Evolutionary conservation across 1,284 basidiomycete species (phyloP), one percentile per base, ranked within the genome.

Genomic region (Schizophyllum amplum): DNA sequence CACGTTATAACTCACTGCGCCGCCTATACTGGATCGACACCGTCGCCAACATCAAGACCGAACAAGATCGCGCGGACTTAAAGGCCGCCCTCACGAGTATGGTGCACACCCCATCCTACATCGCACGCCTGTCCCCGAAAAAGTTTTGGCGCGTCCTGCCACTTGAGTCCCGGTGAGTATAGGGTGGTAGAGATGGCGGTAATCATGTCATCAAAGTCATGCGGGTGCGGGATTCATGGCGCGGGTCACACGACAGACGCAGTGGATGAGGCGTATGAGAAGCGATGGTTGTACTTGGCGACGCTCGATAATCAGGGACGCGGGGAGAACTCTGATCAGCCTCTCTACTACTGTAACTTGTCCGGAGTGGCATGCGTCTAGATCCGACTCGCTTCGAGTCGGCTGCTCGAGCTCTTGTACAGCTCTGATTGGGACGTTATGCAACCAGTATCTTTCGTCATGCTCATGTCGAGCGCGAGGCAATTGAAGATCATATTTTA

Each of bases 161-260:
- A 57, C 48, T 25, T 60, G 55, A 60, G 59, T 42, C 55, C 56
- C 26, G 59, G 59, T 20, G 59, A 60, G 47, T 60, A 60, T 50
- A 53, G 46, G 53, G 57, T 60, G 59, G 50, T 60, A 25, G 9
- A 25, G 46, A 50, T 55, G 55, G 51, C 51, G 55, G 33, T 17
- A 17, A 42, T 13, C 33, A 42, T 42, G 13, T 42, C 33, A 9
- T 17, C 13, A 42, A 9, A 17, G 11, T 17, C 33, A 9, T 17
- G 33, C 33, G 33, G 33, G 17, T 2, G 33, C 33, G 13, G 33
- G 33, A 42, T n/a, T n/a, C n/a, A n/a, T n/a, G 33, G 7, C 33
- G 33, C 33, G 11, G 33, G 33, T 1, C n/a, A n/a, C n/a, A n/a
- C n/a, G n/a, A n/a, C n/a, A n/a, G n/a, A n/a, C n/a, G n/a, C n/a